Evolutionary conservation across 805 yeast genomes (phyloP), one percentile per base, ranked within the genome.

Genomic region (Metahyphopichia silvanorum): DNA sequence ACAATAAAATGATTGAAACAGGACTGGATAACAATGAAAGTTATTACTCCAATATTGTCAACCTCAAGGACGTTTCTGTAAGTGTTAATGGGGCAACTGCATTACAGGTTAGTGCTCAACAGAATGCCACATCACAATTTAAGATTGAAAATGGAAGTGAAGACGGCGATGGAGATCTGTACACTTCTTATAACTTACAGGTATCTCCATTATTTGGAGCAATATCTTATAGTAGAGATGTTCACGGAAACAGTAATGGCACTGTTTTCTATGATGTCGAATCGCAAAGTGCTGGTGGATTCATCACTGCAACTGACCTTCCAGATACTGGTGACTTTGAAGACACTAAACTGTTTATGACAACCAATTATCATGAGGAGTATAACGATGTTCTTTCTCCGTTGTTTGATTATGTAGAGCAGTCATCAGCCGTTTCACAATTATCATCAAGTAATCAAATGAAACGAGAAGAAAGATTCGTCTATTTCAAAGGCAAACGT

Each of bases 61-160:
- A 46, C 33, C 46, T 42, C 7, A 56, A 49, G 21, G 32, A 29
- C 4, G 35, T 39, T 10, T 25, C 37, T 3, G 39, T 50, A 20
- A 23, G 22, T 4, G 36, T 51, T 14, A 39, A 47, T 25, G 48
- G 46, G 4, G 38, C 40, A 8, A 29, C 27, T 7, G 42, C 37
- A 7, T 37, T 48, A 38, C 33, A 35, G 10, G 46, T 37, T 15
- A 27, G 38, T 10, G 35, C 42, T 12, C 26, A 23, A 2, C 68
- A 63, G 37, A 53, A 58, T 33, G 69, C 66, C 6, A 47, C 57
- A 2, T 59, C 67, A 3, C 27, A 21, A 2, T 58, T 42, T 37
- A 33, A 51, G 13, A 39, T 59, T 10, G 44, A 44, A 7, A 27
- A 37, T 1, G 66, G 66, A 5, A 57, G 58, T 34, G 43, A 52